Percentiles rank a stretch among this genome's conserved stretches.
Evolutionary conservation across 352 stramenopile species (phyloP).

Genomic region (Phytopythium litorale): DNA sequence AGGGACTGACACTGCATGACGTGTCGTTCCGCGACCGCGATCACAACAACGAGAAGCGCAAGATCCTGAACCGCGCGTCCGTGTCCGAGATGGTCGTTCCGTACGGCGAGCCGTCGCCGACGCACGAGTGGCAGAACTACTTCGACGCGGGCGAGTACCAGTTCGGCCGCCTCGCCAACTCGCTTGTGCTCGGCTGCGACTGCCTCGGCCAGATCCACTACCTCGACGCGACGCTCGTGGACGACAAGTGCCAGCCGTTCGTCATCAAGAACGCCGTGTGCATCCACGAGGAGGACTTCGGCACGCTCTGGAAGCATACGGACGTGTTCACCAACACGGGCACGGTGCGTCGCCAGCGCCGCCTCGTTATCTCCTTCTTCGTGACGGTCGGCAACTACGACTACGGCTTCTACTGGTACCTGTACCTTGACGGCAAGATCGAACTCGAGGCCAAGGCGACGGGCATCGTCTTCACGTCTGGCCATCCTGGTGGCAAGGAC

Average conservation of each 20-base stretch:
- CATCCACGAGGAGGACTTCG: slow-evolving; percentile 84
- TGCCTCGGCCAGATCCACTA: slow-evolving; percentile 84
- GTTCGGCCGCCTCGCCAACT: slow-evolving; percentile 73
- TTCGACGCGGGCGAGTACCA: slow-evolving; percentile 86
- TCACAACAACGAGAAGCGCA: slow-evolving; percentile 22
- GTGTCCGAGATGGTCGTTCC: slow-evolving; percentile 88
- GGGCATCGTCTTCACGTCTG: slow-evolving; percentile 77
- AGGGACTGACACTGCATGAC: slow-evolving; percentile 75
- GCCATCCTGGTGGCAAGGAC: slow-evolving; percentile 43
- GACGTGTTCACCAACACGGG: slow-evolving; percentile 24
- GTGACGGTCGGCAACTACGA: slow-evolving; percentile 87
- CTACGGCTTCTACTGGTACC: slow-evolving; percentile 77
- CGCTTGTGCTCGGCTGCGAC: slow-evolving; percentile 77
- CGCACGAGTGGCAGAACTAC: slow-evolving; percentile 78
- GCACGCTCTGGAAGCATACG: slow-evolving; percentile 79
- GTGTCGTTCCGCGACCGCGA: slow-evolving; percentile 39
- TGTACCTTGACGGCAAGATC: slow-evolving; percentile 72
- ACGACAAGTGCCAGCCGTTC: slow-evolving; percentile 48
- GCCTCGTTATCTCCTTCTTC: slow-evolving; percentile 84
- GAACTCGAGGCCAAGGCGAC: slow-evolving; percentile 82
- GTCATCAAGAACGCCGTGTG: slow-evolving; percentile 67
- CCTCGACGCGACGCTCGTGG: slow-evolving; percentile 63
- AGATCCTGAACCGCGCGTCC: slow-evolving; percentile 60
- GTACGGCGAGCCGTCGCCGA: slow-evolving; percentile 68
- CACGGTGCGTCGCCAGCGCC: slow-evolving; percentile 52